Percentiles rank a stretch among this genome's conserved stretches.
Evolutionary conservation across 495 filamentous ascomycete genomes (phyloP).

Genomic region (Cladorrhinum samala): DNA sequence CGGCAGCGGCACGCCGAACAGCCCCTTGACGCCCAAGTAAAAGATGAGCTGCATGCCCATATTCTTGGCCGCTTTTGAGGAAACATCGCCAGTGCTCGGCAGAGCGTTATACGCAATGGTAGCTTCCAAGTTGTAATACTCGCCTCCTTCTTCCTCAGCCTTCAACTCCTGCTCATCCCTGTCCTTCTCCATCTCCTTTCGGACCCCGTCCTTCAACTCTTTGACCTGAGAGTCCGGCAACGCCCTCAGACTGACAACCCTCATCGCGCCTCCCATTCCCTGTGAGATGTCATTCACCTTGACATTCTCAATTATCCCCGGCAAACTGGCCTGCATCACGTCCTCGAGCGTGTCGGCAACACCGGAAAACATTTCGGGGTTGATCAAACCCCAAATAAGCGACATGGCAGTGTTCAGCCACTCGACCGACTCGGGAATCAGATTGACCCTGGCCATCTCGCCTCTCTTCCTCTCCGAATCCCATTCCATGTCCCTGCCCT

Average conservation of each 20-base stretch:
- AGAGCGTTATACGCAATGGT: constrained; percentile 89
- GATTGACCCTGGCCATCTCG: constrained; percentile 70
- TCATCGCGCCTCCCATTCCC: constrained; percentile 71
- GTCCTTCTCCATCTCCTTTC: constrained; percentile 66
- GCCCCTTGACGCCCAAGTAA: constrained; percentile 76
- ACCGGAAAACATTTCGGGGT: constrained; percentile 84
- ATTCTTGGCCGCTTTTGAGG: constrained; percentile 70
- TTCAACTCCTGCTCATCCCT: constrained; percentile 85
- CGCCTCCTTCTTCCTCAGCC: constrained; percentile 84
- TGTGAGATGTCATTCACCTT: constrained; percentile 95
- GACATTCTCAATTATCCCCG: constrained; percentile 85
- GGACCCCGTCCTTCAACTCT: constrained; percentile 71
- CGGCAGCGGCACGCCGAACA: constrained; percentile 84
- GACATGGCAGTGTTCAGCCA: constrained; percentile 88
- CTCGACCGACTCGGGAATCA: constrained; percentile 83
- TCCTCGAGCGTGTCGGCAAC: constrained; percentile 56
- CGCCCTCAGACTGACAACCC: constrained; percentile 83
- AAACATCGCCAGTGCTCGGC: constrained; percentile 59
- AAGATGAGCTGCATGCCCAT: constrained; percentile 95
- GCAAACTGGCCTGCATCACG: constrained; percentile 93
- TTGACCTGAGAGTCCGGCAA: constrained; percentile 76
- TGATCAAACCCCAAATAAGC: constrained; percentile 80
- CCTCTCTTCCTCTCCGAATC: constrained; percentile 77
- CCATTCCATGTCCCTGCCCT: constrained; percentile 83
- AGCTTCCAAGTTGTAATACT: constrained; percentile 92